phyloP scores from a whole-genome alignment of 768 basidiomycete genomes.

The Leccinellum luteum region DNA sequence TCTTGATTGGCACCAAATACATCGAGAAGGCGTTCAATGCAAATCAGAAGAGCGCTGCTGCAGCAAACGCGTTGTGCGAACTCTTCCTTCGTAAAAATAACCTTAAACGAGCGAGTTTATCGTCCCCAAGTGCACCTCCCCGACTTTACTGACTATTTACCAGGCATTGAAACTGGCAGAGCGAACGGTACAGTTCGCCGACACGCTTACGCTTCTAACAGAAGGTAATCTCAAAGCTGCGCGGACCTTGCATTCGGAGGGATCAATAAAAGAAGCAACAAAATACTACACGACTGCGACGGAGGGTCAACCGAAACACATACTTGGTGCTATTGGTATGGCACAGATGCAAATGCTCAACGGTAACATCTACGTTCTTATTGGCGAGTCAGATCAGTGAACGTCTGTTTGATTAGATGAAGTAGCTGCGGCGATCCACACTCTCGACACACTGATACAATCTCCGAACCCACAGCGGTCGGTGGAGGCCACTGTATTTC shows the following conservation, averaged over 20 bases:
- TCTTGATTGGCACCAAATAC: slow-evolving; percentile 63
- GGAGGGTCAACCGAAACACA: slow-evolving; percentile 69
- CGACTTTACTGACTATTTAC: background rate
- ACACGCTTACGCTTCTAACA: slow-evolving; percentile 78
- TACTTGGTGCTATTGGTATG: slow-evolving; percentile 78
- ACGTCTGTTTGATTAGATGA: slow-evolving; percentile 54
- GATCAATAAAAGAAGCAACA: slow-evolving; percentile 58
- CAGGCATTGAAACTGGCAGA: slow-evolving; percentile 93
- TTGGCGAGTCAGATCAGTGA: background rate
- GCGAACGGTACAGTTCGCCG: slow-evolving; percentile 90
- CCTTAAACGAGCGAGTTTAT: slow-evolving; percentile 48
- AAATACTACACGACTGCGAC: slow-evolving; percentile 67
- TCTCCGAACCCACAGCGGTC: slow-evolving; percentile 62
- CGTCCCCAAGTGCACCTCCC: background rate
- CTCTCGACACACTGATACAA: slow-evolving; percentile 74
- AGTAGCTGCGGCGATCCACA: slow-evolving; percentile 80
- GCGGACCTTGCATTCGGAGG: slow-evolving; percentile 74
- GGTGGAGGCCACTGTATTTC: slow-evolving; percentile 82
- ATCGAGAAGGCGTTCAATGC: slow-evolving; percentile 79
- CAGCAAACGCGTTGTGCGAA: slow-evolving; percentile 81
- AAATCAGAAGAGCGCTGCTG: slow-evolving; percentile 69
- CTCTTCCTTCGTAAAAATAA: slow-evolving; percentile 73
- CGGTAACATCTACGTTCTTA: slow-evolving; percentile 45
- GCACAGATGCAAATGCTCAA: slow-evolving; percentile 86
- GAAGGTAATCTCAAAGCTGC: slow-evolving; percentile 87